These are phyloP conservation scores for Ettlia oleoabundans DNA, from an alignment of 139 green algal genomes.

Conservation along the genomic window DNA sequence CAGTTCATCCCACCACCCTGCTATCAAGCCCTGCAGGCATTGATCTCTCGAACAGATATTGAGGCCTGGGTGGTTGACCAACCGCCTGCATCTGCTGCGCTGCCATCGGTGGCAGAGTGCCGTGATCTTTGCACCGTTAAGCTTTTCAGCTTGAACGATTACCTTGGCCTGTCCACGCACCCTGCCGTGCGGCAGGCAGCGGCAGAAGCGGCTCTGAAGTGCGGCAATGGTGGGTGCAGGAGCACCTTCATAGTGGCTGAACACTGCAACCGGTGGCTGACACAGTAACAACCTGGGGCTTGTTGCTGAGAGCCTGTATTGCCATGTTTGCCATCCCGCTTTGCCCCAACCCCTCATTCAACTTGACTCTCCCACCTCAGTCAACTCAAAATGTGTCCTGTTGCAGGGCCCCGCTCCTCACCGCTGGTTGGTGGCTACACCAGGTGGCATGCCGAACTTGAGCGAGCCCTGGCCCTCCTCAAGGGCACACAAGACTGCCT, in stretches of 20 bases:
- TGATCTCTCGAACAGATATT: conserved; percentile 40
- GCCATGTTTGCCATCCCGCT: background rate
- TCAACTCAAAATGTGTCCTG: too few species aligned
- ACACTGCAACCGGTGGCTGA: too few species aligned
- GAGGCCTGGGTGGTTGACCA: conserved; percentile 40
- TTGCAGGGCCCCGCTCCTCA: conserved; percentile 49
- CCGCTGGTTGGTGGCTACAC: conserved; percentile 90
- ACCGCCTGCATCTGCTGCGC: background rate
- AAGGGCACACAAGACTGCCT: conserved; percentile 82
- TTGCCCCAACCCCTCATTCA: background rate
- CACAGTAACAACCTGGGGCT: too few species aligned
- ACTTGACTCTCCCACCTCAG: background rate
- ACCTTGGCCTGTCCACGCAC: conserved; percentile 91
- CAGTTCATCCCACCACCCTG: too few species aligned
- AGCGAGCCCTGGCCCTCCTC: conserved; percentile 82
- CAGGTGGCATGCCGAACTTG: conserved; percentile 76
- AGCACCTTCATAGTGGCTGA: too few species aligned
- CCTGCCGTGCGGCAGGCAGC: conserved; percentile 71
- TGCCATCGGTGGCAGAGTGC: background rate
- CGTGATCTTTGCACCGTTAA: conserved; percentile 49
- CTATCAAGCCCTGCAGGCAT: conserved; percentile 33
- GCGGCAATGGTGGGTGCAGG: conserved; percentile 35
- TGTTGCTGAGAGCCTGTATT: too few species aligned
- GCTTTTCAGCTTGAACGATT: conserved; percentile 94
- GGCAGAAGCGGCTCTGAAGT: conserved; percentile 49